Evolutionary conservation across 2,329 filamentous ascomycete genomes (phyloP).

Genomic region (Diaporthe ilicicola): DNA sequence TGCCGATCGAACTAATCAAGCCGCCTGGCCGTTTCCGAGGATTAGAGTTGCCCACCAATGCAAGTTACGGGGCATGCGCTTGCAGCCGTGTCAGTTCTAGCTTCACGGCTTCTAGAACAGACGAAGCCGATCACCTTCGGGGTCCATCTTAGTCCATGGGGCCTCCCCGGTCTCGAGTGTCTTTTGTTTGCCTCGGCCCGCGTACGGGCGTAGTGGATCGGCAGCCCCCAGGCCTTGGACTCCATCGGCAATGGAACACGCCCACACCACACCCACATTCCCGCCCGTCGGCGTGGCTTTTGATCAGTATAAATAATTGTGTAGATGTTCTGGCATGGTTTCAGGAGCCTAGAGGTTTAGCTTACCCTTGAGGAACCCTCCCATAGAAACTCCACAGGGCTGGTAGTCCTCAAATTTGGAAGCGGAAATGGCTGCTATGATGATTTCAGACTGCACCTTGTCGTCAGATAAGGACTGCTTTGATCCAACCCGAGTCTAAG

Average conservation of each 20-base stretch:
- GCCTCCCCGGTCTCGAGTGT: neutral
- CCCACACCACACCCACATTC: slow-evolving; percentile 16
- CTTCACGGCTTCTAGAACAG: slow-evolving; percentile 14
- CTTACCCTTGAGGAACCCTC: neutral
- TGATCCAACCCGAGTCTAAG: neutral
- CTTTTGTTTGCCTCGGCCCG: slow-evolving; percentile 21
- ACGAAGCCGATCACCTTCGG: slow-evolving; percentile 7
- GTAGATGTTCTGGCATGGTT: neutral
- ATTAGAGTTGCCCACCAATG: slow-evolving; percentile 13
- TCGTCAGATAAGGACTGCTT: neutral
- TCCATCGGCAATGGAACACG: slow-evolving; percentile 13
- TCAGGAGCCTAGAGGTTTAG: neutral
- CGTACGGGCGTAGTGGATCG: slow-evolving; percentile 4
- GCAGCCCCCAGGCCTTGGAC: neutral
- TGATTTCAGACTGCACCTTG: neutral
- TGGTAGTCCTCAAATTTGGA: neutral
- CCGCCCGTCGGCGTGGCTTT: neutral
- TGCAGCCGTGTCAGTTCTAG: neutral
- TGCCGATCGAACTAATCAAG: slow-evolving; percentile 10
- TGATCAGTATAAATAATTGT: neutral
- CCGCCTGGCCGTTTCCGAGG: neutral
- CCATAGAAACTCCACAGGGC: neutral
- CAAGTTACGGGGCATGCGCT: slow-evolving; percentile 1
- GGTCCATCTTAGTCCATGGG: neutral
- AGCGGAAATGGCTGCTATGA: neutral